Percentiles rank a stretch among this genome's conserved stretches.
These are phyloP conservation scores for Phytophthora litchii DNA, from an alignment of 352 stramenopile genomes.

Conservation along the genomic window DNA sequence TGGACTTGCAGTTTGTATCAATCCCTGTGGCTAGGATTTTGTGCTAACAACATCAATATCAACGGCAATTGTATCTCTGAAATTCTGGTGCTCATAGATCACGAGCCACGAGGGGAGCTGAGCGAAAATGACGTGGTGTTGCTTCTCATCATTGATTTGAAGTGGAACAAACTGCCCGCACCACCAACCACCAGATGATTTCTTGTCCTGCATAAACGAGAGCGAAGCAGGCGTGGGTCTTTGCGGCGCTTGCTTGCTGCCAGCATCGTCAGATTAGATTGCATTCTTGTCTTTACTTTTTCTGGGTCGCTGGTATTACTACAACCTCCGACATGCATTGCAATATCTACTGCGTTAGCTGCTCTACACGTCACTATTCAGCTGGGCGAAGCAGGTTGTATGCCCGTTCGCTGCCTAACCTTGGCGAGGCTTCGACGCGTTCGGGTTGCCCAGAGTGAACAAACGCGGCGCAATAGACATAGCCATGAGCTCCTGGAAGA, in stretches of 20 bases:
- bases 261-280: conserved; percentile 6
- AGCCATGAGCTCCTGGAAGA: conserved; percentile 99
- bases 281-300: conserved; percentile 26
- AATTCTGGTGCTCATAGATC: background rate
- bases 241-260: conserved; percentile 15
- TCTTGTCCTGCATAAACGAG: conserved; percentile 21
- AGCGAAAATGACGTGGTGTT: conserved; percentile 11
- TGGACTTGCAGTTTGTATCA: conserved; percentile 28
- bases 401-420: background rate
- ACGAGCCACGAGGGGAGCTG: no score
- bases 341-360: conserved; percentile 15
- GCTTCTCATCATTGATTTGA: conserved; percentile 13
- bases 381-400: no score
- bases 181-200: conserved; percentile 24
- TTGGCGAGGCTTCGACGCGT: conserved; percentile 55
- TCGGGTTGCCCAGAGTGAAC: conserved; percentile 92
- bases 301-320: no score
- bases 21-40: conserved; percentile 34
- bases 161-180: conserved; percentile 19
- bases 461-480: conserved; percentile 99
- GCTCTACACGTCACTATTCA: no score
- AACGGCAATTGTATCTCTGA: conserved; percentile 31
- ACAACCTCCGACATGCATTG: conserved; percentile 25
- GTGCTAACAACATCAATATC: conserved; percentile 25
- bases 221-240: conserved; percentile 1